Conservation (phyloP, 2,329 filamentous ascomycete genomes). For the Pseudomassariella vexata region DNA sequence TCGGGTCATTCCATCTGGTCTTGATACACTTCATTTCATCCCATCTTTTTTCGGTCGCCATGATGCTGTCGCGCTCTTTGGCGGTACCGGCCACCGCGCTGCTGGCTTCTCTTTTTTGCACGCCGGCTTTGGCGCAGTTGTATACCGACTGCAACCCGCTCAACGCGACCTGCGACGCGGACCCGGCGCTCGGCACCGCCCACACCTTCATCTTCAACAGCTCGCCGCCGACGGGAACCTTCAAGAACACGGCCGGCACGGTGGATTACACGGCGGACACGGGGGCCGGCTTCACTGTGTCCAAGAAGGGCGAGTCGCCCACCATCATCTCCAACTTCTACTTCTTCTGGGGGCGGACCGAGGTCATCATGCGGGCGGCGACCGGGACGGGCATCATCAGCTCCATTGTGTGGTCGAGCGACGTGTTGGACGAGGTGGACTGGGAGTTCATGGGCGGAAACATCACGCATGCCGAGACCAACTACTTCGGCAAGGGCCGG, state of each 20-base stretch:
- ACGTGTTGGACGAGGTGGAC: constrained; percentile 83
- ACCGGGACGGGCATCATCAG: constrained; percentile 71
- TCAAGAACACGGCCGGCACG: constrained; percentile 63
- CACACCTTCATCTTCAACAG: constrained; percentile 60
- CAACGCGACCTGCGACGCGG: constrained; percentile 61
- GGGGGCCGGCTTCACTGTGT: constrained; percentile 70
- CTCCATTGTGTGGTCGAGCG: constrained; percentile 76
- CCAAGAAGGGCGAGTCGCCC: constrained; percentile 65
- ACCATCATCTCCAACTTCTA: constrained; percentile 77
- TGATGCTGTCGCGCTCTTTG: constrained; percentile 11
- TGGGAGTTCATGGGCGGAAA: constrained; percentile 76
- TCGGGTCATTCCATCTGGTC: too few species aligned
- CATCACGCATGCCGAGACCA: constrained; percentile 57
- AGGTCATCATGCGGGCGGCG: constrained; percentile 73
- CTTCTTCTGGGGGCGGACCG: constrained; percentile 78
- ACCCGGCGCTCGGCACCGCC: constrained; percentile 63
- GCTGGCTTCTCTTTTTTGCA: constrained; percentile 32
- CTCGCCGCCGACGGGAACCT: constrained; percentile 53
- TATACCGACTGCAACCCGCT: constrained; percentile 73
- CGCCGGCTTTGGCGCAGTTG: constrained; percentile 63
- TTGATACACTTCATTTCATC: too few species aligned
- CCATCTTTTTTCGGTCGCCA: too few species aligned
- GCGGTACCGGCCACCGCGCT: constrained; percentile 30
- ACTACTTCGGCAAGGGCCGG: constrained; percentile 75
- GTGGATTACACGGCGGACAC: constrained; percentile 54